phyloP scores from a whole-genome alignment of 2,329 filamentous ascomycete species.

The Aspergillus ochraceus region DNA sequence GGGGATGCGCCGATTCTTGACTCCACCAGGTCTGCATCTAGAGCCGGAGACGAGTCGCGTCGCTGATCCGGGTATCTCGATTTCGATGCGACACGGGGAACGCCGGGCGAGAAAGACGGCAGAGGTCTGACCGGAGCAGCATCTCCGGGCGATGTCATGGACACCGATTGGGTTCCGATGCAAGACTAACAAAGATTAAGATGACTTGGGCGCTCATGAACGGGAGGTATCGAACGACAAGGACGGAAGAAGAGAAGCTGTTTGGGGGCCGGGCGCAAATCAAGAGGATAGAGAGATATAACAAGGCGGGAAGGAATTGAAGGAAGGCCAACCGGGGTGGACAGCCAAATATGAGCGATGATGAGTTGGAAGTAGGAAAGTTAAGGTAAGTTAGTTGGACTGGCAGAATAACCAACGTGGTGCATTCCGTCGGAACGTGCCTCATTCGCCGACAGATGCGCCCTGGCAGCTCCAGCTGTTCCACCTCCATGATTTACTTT shows the following conservation, averaged over 20 bases:
- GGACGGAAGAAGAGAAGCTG: background rate
- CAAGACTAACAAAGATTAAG: conserved; percentile 15
- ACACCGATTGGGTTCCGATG: conserved; percentile 39
- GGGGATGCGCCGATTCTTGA: conserved; percentile 58
- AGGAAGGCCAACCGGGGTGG: background rate
- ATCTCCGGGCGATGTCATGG: conserved; percentile 70
- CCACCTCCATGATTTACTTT: background rate
- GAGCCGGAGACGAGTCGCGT: conserved; percentile 51
- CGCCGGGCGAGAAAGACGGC: conserved; percentile 67
- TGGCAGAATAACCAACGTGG: conserved; percentile 15
- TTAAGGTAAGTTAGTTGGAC: conserved; percentile 14
- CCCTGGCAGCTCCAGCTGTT: background rate
- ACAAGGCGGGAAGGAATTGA: background rate
- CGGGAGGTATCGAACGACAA: conserved; percentile 9
- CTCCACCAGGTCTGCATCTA: conserved; percentile 49
- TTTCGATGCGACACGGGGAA: conserved; percentile 62
- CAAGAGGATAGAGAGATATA: background rate
- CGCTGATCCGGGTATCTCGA: conserved; percentile 53
- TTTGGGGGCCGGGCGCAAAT: background rate
- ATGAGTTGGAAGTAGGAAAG: conserved; percentile 1
- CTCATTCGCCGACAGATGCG: conserved; percentile 1
- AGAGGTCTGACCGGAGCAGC: conserved; percentile 66
- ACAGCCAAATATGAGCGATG: background rate
- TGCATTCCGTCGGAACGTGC: conserved; percentile 3
- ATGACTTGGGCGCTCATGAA: conserved; percentile 33